These are phyloP conservation scores for Hsuehochloa calcarea DNA, from an alignment of 176 grass and related monocot species.

Conservation along the genomic window DNA sequence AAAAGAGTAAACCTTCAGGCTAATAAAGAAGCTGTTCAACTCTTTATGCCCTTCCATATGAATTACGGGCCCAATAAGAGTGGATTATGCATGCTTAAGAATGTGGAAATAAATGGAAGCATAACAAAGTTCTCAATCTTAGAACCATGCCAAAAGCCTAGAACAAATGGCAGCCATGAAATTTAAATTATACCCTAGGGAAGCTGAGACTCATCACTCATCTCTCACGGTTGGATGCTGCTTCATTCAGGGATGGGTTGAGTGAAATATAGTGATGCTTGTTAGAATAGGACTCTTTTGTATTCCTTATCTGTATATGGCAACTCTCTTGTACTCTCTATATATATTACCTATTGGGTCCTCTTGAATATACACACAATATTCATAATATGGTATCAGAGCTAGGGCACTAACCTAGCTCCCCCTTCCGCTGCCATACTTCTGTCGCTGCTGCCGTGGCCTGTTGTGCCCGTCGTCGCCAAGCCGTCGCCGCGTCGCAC, in stretches of 20 bases:
- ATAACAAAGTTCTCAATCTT: neutral
- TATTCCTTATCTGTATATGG: too few relatives aligned
- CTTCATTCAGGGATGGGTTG: neutral
- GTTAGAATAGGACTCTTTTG: too few relatives aligned
- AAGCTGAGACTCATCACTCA: neutral
- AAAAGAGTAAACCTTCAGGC: neutral
- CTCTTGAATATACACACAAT: too few relatives aligned
- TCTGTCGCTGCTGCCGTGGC: too few relatives aligned
- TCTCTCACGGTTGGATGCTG: neutral
- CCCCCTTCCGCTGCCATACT: too few relatives aligned
- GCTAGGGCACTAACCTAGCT: too few relatives aligned
- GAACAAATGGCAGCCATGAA: slow-evolving; percentile 13
- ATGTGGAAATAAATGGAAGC: neutral
- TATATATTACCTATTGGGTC: too few relatives aligned
- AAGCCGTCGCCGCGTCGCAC: too few relatives aligned
- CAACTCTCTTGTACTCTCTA: too few relatives aligned
- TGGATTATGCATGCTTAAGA: neutral
- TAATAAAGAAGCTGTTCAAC: neutral
- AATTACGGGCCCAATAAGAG: neutral
- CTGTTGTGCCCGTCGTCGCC: too few relatives aligned
- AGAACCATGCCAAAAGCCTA: neutral
- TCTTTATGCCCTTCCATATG: neutral
- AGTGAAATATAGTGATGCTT: neutral
- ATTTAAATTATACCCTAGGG: neutral
- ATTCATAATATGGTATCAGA: too few relatives aligned